Evolutionary conservation across 2,329 filamentous ascomycete genomes (phyloP).

Genomic region (Talaromyces sp.): DNA sequence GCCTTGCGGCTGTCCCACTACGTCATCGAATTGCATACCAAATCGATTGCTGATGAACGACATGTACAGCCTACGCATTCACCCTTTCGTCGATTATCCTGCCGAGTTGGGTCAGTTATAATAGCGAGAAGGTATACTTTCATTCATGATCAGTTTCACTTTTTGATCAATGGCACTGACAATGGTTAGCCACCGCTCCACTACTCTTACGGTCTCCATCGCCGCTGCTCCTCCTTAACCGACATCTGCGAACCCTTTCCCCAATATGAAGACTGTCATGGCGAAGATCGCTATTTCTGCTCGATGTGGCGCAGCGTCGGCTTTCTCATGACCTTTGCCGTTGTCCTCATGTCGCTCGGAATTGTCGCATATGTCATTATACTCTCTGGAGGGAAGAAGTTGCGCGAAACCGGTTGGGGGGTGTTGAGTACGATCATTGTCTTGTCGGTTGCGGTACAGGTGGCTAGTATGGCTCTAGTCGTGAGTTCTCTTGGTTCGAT

Average conservation of each 20-base stretch:
- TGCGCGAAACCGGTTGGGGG: slow-evolving; percentile 79
- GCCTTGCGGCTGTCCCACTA: slow-evolving; percentile 5
- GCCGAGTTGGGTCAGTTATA: slow-evolving; percentile 48
- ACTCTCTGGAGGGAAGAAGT: slow-evolving; percentile 71
- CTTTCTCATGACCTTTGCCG: slow-evolving; percentile 80
- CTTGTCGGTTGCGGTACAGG: slow-evolving; percentile 64
- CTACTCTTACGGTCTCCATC: slow-evolving; percentile 74
- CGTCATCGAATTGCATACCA: background rate
- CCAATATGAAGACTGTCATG: slow-evolving; percentile 61
- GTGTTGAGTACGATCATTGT: slow-evolving; percentile 64
- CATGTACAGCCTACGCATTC: slow-evolving; percentile 39
- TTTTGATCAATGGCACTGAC: background rate
- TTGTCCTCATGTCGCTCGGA: slow-evolving; percentile 75
- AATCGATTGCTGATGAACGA: background rate
- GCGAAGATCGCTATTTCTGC: slow-evolving; percentile 72
- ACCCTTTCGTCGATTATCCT: slow-evolving; percentile 46
- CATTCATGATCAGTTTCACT: background rate
- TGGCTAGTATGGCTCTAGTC: slow-evolving; percentile 75
- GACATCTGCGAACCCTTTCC: slow-evolving; percentile 59
- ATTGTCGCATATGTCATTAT: slow-evolving; percentile 77
- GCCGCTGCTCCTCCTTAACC: slow-evolving; percentile 69
- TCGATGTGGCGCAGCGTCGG: slow-evolving; percentile 85
- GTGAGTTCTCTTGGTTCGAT: slow-evolving; percentile 52
- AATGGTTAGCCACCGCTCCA: slow-evolving; percentile 47
- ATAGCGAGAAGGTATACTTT: slow-evolving; percentile 40